Conservation (phyloP, 2,329 filamentous ascomycete genomes). For the Monilinia polystroma region DNA sequence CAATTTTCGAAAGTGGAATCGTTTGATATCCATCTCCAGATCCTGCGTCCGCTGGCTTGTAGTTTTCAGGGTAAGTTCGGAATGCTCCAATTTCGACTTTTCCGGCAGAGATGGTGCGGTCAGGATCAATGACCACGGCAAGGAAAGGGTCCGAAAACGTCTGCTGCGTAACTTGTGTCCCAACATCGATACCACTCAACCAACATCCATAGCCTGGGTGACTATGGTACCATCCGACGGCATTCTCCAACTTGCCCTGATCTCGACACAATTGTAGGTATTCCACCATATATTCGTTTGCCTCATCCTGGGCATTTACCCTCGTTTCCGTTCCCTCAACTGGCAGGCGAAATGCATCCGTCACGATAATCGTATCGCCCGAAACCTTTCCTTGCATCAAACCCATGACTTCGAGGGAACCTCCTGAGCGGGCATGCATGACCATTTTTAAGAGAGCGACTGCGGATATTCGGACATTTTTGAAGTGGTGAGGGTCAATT, state of each 20-base stretch:
- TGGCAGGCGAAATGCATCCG: constrained; percentile 87
- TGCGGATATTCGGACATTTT: constrained; percentile 87
- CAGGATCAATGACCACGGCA: constrained; percentile 93
- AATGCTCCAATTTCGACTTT: constrained; percentile 97
- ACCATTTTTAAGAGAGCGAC: constrained; percentile 98
- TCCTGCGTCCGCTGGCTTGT: constrained; percentile 55
- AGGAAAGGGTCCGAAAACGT: constrained; percentile 85
- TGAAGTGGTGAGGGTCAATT: constrained; percentile 82
- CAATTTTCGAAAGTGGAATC: constrained; percentile 89
- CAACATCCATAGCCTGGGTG: constrained; percentile 98
- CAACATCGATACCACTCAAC: constrained; percentile 94
- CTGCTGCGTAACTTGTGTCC: constrained; percentile 84
- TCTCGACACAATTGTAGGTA: constrained; percentile 77
- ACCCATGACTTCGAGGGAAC: constrained; percentile 92
- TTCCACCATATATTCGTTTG: constrained; percentile 93
- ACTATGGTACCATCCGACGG: constrained; percentile 96
- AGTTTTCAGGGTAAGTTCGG: constrained; percentile 78
- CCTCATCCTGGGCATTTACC: constrained; percentile 93
- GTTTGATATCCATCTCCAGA: constrained; percentile 63
- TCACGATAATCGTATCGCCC: constrained; percentile 83
- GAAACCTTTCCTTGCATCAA: constrained; percentile 95
- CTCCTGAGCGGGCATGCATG: constrained; percentile 96
- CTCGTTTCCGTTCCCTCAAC: constrained; percentile 98
- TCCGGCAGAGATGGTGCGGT: constrained; percentile 89
- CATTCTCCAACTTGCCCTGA: constrained; percentile 80